phyloP scores from a whole-genome alignment of 768 basidiomycete genomes.

The Leccinum disarticulatum region DNA sequence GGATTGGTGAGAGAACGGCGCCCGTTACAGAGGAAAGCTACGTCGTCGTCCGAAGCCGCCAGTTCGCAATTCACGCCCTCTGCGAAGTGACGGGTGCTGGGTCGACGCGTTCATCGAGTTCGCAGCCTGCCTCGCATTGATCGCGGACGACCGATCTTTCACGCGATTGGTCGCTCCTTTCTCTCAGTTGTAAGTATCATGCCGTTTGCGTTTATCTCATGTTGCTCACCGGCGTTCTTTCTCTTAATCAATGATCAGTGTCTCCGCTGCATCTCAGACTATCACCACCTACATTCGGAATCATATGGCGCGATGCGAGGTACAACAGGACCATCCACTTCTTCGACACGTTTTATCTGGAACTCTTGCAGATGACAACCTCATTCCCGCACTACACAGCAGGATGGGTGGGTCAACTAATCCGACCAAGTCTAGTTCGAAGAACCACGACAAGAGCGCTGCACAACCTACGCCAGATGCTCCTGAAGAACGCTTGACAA shows the following conservation, averaged over 20 bases:
- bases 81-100: too few species aligned
- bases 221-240: constrained; percentile 10
- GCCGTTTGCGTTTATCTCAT: constrained; percentile 12
- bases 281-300: constrained; percentile 81
- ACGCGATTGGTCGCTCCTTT: constrained; percentile 70
- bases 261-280: constrained; percentile 77
- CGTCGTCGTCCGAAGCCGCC: too few species aligned
- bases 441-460: constrained; percentile 32
- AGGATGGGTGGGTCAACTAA: constrained; percentile 64
- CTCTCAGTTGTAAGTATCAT: constrained; percentile 62
- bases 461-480: constrained; percentile 1
- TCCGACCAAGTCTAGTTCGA: constrained; percentile 30
- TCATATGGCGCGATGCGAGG: constrained; percentile 70
- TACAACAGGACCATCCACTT: constrained; percentile 69
- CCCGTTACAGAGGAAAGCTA: too few species aligned
- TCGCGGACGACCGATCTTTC: constrained; percentile 39
- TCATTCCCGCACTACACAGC: constrained; percentile 69
- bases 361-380: constrained; percentile 69
- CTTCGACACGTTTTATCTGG: constrained; percentile 73
- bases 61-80: too few species aligned
- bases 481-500: constrained; percentile 49
- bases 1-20: too few species aligned
- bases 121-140: too few species aligned
- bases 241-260: constrained; percentile 37
- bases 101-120: too few species aligned